Conservation (phyloP, 495 filamentous ascomycete genomes). For the Penicillium bovifimosum region DNA sequence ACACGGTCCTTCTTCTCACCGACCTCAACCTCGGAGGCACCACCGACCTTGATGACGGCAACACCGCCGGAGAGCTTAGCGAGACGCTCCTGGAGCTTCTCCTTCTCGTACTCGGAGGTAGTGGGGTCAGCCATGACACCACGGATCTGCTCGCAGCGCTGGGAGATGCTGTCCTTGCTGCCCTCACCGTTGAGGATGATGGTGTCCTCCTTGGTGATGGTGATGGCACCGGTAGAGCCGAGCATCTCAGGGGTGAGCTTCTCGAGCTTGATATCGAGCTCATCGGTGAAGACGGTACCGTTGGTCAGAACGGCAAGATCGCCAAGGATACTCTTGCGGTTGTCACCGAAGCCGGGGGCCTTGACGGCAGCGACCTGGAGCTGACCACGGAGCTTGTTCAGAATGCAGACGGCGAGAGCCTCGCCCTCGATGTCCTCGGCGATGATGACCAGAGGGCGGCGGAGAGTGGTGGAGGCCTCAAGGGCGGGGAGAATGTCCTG, state of each 20-base stretch:
- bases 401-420: constrained; percentile 95
- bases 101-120: constrained; percentile 98
- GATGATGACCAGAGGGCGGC: constrained; percentile 95
- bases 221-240: constrained; percentile 94
- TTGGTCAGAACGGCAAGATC: constrained; percentile 94
- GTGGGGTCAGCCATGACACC: constrained; percentile 88
- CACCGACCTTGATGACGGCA: constrained; percentile 98
- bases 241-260: constrained; percentile 95
- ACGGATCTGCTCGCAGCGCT: constrained; percentile 98
- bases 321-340: constrained; percentile 98
- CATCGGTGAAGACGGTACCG: constrained; percentile 94
- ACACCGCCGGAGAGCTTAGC: constrained; percentile 99
- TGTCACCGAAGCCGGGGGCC: constrained; percentile 98
- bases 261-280: constrained; percentile 97
- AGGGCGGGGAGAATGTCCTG: constrained; percentile 98
- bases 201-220: constrained; percentile 99
- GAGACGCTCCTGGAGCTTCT: constrained; percentile 99
- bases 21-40: constrained; percentile 95
- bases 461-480: constrained; percentile 90
- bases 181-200: constrained; percentile 98
- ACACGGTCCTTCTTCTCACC: constrained; percentile 99
- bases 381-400: constrained; percentile 99
- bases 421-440: constrained; percentile 99
- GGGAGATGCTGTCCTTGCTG: constrained; percentile 85
- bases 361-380: constrained; percentile 98